A percentile compares a stretch with the other conserved stretches of the same genome.
These are phyloP conservation scores for Mollisia scopiformis DNA, from an alignment of 2,329 filamentous ascomycete genomes.

Conservation along the genomic window DNA sequence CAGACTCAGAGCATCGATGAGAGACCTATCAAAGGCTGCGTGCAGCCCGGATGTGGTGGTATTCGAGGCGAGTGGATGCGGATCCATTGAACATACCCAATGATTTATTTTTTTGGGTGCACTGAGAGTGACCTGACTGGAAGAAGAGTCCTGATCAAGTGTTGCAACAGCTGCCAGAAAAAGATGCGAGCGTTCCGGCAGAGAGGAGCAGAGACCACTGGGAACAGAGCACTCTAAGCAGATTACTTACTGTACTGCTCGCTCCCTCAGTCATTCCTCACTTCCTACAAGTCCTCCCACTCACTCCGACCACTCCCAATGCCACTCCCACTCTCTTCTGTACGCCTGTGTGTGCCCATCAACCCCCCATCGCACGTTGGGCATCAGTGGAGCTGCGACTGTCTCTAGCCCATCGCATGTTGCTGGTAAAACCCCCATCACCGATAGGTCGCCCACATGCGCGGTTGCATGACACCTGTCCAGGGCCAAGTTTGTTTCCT, in stretches of 20 bases:
- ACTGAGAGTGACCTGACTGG: not conserved
- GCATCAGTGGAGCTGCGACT: slow-evolving; percentile 23
- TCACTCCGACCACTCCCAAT: not conserved
- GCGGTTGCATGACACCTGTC: slow-evolving; percentile 29
- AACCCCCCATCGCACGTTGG: slow-evolving; percentile 21
- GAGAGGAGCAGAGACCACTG: no score
- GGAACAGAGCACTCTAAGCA: no score
- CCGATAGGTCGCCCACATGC: slow-evolving; percentile 28
- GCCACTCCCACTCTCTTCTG: not conserved
- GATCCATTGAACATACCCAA: no score
- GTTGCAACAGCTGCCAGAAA: slow-evolving; percentile 1
- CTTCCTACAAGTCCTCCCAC: not conserved
- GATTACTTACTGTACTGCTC: no score
- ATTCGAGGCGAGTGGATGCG: not conserved
- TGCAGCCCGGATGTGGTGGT: not conserved
- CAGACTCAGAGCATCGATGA: not conserved
- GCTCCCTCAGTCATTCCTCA: not conserved
- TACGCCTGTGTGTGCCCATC: not conserved
- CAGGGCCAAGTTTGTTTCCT: slow-evolving; percentile 26
- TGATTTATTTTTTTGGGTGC: no score
- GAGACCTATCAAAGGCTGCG: not conserved
- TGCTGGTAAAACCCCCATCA: not conserved
- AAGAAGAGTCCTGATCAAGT: not conserved
- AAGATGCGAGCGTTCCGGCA: no score
- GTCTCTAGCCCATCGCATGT: slow-evolving; percentile 2